Percentiles rank a stretch among this genome's conserved stretches.
Conservation (phyloP, 2,329 filamentous ascomycete genomes). For the Tolypocladium capitatum region DNA sequence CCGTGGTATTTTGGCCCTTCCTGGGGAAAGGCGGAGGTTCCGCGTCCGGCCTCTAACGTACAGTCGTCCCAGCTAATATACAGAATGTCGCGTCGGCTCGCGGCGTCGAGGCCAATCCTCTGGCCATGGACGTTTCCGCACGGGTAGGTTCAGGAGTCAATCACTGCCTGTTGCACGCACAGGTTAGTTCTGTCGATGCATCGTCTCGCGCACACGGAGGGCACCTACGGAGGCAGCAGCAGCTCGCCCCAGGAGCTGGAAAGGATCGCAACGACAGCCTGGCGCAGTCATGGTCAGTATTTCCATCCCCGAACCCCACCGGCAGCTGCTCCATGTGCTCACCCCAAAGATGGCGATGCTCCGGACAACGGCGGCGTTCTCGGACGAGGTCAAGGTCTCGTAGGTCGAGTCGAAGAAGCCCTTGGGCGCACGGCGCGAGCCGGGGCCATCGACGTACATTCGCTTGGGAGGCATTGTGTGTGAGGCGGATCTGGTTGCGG, state of each 20-base stretch:
- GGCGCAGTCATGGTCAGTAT: slow-evolving; percentile 1
- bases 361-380: slow-evolving; percentile 56
- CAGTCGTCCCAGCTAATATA: slow-evolving; percentile 7
- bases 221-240: slow-evolving; percentile 49
- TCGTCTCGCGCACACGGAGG: not conserved
- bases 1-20: not conserved
- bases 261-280: slow-evolving; percentile 42
- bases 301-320: not conserved
- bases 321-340: slow-evolving; percentile 19
- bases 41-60: slow-evolving; percentile 11
- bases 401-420: slow-evolving; percentile 47
- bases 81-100: not conserved
- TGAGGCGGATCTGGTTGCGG: not conserved
- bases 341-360: slow-evolving; percentile 57
- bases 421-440: slow-evolving; percentile 25
- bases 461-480: slow-evolving; percentile 49
- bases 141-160: not conserved
- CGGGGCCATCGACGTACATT: slow-evolving; percentile 36
- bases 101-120: not conserved
- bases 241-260: slow-evolving; percentile 55
- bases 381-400: slow-evolving; percentile 48
- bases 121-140: not conserved
- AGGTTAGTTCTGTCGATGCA: not conserved
- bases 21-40: not conserved
- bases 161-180: slow-evolving; percentile 1